These are phyloP conservation scores for Curvularia sp. DNA, from an alignment of 2,329 filamentous ascomycete species.

Conservation along the genomic window DNA sequence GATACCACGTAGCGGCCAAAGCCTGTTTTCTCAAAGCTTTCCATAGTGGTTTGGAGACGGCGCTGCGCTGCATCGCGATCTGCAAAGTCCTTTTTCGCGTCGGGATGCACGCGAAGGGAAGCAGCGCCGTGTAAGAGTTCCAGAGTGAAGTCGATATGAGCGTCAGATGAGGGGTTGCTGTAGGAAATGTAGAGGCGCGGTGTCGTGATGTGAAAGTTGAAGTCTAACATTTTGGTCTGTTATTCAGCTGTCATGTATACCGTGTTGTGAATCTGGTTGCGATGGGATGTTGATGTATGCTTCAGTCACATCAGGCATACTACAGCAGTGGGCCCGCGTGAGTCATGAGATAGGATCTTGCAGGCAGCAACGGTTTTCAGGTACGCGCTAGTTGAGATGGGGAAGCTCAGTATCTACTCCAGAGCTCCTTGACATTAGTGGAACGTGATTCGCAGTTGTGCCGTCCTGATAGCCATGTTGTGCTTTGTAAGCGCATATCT, in stretches of 20 bases:
- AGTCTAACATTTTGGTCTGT: conserved; percentile 3
- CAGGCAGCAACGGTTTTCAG: not conserved
- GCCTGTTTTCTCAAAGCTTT: conserved; percentile 27
- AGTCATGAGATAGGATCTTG: conserved; percentile 3
- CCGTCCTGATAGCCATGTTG: not conserved
- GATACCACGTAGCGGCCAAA: conserved; percentile 37
- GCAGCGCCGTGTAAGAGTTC: conserved; percentile 9
- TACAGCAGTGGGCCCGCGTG: not conserved
- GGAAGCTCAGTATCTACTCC: conserved; percentile 2
- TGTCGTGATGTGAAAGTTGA: conserved; percentile 69
- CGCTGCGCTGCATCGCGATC: conserved; percentile 16
- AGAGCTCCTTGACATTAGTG: not conserved
- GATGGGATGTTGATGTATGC: not conserved
- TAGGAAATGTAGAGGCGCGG: conserved; percentile 49
- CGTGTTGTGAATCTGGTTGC: not conserved
- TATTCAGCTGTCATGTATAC: not conserved
- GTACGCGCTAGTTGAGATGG: conserved; percentile 7
- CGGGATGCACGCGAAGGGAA: not conserved
- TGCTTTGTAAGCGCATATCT: not conserved
- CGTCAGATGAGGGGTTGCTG: conserved; percentile 22
- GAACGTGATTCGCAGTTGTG: not conserved
- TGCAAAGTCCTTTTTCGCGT: not conserved
- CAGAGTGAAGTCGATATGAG: conserved; percentile 24
- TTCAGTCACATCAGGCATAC: not conserved
- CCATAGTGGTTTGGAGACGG: conserved; percentile 13